Base-by-base conservation (phyloP, 768 basidiomycete genomes). In the Amanita phalloides region DNA sequence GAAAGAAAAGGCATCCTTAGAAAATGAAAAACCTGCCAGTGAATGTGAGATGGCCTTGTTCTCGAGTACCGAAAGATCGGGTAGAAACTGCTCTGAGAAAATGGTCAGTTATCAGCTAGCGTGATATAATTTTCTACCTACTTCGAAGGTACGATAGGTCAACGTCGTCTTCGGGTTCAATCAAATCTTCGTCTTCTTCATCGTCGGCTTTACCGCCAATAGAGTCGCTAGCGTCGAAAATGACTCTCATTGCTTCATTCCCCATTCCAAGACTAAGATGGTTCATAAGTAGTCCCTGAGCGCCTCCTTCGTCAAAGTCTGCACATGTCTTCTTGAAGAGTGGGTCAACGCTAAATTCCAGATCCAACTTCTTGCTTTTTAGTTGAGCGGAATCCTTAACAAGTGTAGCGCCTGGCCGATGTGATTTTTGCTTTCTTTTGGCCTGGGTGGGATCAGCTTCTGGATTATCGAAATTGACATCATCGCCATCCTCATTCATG, bases 271-370 rank as follows among this genome's bases (percentile, higher is more conserved):
- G 60, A 48, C 78, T 77, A 38, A 99, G 74, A 62, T 99, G 96
- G 62, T 99, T 98, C 94, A 98, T 95, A 30, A 99, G 70, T 44
- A 99, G 68, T 9, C 96, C 96, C 54, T 90, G 84, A 0, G 96
- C 96, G 45, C 96, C 95, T 38, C 94, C 96, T 66, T 99, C 96
- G 64, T 99, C 96, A 61, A 99, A 98, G 62, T 99, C 96, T 21
- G 90, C 95, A 60, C 86, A 90, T 2, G 96, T 98, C 74, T 99
- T 99, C 70, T 80, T 88, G 72, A 99, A 99, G 32, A 99, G 74
- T 1, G 96, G 96, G 62, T 99, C 96, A 26, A 99, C 91, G 42
- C 81, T 85, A 66, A 96, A 96, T 63, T 97, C 96, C 30, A 98
- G 77, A 53, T 99, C 96, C 42, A 91, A 75, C 61, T 95, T 92